Percentiles rank a stretch among this genome's conserved stretches.
Evolutionary conservation across 2,329 filamentous ascomycete genomes (phyloP).

Genomic region (Aureobasidium vineae): DNA sequence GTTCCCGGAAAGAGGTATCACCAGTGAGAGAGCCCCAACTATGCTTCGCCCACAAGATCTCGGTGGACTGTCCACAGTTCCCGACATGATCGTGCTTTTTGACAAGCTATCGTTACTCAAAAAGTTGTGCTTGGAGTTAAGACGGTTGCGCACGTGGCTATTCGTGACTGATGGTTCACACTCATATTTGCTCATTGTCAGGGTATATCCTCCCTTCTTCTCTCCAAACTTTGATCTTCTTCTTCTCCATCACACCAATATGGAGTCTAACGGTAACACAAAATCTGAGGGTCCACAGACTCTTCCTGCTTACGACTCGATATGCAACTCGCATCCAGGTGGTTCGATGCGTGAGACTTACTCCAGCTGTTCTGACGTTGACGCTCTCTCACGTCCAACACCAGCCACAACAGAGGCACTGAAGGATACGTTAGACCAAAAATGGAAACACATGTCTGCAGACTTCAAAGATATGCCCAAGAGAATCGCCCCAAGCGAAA

Average conservation of each 20-base stretch:
- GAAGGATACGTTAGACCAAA: background rate
- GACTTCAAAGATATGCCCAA: no score
- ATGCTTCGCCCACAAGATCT: background rate
- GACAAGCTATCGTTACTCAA: background rate
- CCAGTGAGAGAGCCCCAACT: background rate
- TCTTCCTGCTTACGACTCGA: background rate
- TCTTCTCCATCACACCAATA: no score
- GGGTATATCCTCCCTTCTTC: background rate
- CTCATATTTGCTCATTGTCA: background rate
- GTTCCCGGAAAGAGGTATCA: background rate
- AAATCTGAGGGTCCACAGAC: background rate
- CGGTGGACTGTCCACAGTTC: background rate
- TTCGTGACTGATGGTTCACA: background rate
- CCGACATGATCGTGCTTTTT: background rate
- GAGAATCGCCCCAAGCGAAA: no score
- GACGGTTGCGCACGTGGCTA: background rate
- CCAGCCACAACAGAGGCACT: background rate
- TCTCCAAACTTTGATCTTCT: background rate
- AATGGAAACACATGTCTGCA: background rate
- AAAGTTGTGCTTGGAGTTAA: background rate
- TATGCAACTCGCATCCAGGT: background rate
- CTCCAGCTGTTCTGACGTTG: no score
- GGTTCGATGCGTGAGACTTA: background rate
- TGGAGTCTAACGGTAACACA: background rate
- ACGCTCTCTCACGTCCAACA: no score